Base-by-base conservation (phyloP, 2,329 filamentous ascomycete genomes). In the Ascomycota sp. region DNA sequence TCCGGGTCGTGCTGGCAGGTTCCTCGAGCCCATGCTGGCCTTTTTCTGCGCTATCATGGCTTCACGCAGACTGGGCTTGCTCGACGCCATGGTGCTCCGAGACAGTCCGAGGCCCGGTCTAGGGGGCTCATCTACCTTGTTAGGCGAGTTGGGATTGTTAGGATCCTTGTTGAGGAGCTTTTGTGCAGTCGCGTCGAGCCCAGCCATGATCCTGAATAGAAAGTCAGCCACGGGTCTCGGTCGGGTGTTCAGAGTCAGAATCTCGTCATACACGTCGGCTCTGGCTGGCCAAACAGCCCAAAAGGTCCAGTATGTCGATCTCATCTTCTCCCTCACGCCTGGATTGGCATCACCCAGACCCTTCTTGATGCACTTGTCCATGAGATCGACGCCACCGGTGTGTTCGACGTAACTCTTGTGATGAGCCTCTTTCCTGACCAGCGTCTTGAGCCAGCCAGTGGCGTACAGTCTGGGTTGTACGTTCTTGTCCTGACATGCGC, bases 401-500 rank as follows among this genome's bases (percentile, higher is more conserved):
- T 91, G 81, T 47, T 95, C 86, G 35, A 95, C 63, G 25, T 82
- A 73, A 36, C 59, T 68, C 54, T 83, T 92, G 52, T 93, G 80
- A 37, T 69, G 63, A 1, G 68, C 57, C 46, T 91, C 79, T 42
- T 81, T 80, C 40, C 65, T 74, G 24, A 98, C 55, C 13, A 95
- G 52, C 1, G 76, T 91, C 51, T 75, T 79, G 20, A 95, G 56
- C 89, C 89, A 98, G 7, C 67, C 74, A 2, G 77, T 63, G 2
- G 75, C 76, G 50, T 75, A 92, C 2, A 69, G 69, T 36, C 89
- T 72, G 11, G 85, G 76, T 44, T 89, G 78, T 3, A 85, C 75
- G 45, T 94, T 95, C 58, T 94, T 95, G 56, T 98, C 86, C 47
- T 91, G 77, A 36, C 69, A 77, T 17, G 86, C 85, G 31, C 59